Base-by-base conservation (phyloP, 2,329 filamentous ascomycete species). In the Aspergillus spinulosporus region DNA sequence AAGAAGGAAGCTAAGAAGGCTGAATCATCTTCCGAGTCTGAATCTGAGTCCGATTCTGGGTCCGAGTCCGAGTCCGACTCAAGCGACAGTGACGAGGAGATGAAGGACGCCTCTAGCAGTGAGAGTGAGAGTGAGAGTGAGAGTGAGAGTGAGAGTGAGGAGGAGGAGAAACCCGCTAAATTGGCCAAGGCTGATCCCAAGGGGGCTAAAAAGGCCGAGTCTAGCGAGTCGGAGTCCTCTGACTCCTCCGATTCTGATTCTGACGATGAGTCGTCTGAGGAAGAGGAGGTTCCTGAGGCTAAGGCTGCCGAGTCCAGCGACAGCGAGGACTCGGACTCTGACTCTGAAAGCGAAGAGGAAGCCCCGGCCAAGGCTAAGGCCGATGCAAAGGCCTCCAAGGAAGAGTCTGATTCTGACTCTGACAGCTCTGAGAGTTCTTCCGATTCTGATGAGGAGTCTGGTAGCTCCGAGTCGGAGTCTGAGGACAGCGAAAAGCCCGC, bases 241-340 rank as follows among this genome's bases (percentile, higher is more conserved):
- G 69, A 54, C 9, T 21, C 21, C 21, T 21, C 21, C 21, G 21
- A 21, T 21, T 52, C 57, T 42, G 65, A 67, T n/a, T 59, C 57
- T 36, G 68, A 70, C 58, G 67, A 66, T 28, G 68, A 72, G 42
- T 63, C 62, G 48, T 51, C 49, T 14, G 67, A 75, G 60, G 67
- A 70, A 21, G 69, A 75, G 62, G 72, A 74, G 65, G 64, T 64
- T 12, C 56, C 64, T 59, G 67, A 67, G 62, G 70, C 70, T 64
- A 62, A 58, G 4, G 61, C 63, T 43, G 67, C 67, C 52, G 62
- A 58, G 58, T 68, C 67, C 12, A 68, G 65, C 29, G 68, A 67
- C 32, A 66, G 64, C 39, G 65, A 67, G 28, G 21, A 21, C 21
- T 21, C 21, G 21, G 58, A 57, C 3, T 59, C 60, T 43, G 66